phyloP scores from a whole-genome alignment of 116 monocot species.

The Posidonia oceanica region DNA sequence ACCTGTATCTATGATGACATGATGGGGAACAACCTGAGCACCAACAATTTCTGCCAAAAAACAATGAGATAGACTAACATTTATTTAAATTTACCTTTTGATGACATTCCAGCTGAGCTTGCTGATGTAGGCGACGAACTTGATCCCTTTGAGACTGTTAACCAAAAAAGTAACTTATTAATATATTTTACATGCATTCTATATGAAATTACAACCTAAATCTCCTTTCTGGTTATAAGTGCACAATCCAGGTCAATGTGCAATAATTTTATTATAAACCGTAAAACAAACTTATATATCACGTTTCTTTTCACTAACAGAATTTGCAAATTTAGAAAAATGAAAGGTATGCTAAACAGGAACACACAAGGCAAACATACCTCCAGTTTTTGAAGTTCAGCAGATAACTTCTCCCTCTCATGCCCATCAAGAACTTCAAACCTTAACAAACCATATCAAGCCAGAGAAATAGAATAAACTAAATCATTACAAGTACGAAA shows the following conservation, averaged over 20 bases:
- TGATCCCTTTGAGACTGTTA: slow-evolving; percentile 19
- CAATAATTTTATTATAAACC: neutral
- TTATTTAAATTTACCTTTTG: slow-evolving; percentile 30
- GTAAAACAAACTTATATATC: neutral
- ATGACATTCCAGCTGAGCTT: slow-evolving; percentile 46
- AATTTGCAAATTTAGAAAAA: neutral
- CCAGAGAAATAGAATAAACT: neutral
- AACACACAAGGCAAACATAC: slow-evolving; percentile 8
- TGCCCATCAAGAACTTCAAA: slow-evolving; percentile 32
- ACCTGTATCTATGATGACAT: no score
- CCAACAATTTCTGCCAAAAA: no score
- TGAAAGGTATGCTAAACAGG: neutral
- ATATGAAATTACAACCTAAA: neutral
- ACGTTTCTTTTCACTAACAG: neutral
- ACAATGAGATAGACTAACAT: no score
- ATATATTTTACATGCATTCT: no score
- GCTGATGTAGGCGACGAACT: slow-evolving; percentile 58
- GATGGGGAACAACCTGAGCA: no score
- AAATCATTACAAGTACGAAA: neutral
- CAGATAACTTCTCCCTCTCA: slow-evolving; percentile 28
- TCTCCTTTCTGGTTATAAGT: neutral
- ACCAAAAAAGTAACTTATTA: neutral
- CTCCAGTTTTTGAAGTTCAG: slow-evolving; percentile 40
- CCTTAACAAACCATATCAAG: slow-evolving; percentile 21
- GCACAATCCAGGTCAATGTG: no score